Base-by-base conservation (phyloP, 352 stramenopile species). In the Globisporangium irregulare region DNA sequence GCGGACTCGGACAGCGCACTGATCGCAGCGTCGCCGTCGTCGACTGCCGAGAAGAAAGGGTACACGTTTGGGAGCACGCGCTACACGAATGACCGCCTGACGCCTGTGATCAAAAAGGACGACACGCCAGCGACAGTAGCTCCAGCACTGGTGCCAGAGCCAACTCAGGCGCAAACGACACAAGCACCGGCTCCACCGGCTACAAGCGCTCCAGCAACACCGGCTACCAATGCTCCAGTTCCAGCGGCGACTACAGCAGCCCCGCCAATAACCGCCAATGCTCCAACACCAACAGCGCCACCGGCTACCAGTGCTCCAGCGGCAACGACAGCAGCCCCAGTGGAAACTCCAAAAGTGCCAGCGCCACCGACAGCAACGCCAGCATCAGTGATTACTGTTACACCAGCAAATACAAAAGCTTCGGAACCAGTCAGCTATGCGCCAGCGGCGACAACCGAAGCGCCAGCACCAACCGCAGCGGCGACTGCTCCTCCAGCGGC, bases 21-120 rank as follows among this genome's bases (percentile, higher is more conserved):
- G 50, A 43, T 25, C 22, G 36, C 51, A 7, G 38, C 34, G 20
- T 57, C 48, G 0, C 20, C 50, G 9, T 25, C 57, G 20, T 38
- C 57, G 18, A 38, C 29, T 20, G 34, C 7, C n/a, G 34, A 62
- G 2, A 62, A 62, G 36, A 61, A 60, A 50, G 62, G 62, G 24
- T 67, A 67, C 62, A 53, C 50, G 32, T 67, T 67, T 20, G 62
- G 62, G 6, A 34, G 48, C 62, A 61, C 50, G 24, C 62, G 62
- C 25, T 67, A 67, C 24, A 43, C 51, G 36, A 67, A 62, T 50
- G 62, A 67, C 34, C 51, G 62, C 2, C 24, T 67, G 48, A 67
- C 62, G 20, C 62, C 62, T 5, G 62, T 67, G 51, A 29, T 58
- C 6, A 66, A 66, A 46, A 66, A 66, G 9, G 43, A 58, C 10